Percentiles rank a stretch among this genome's conserved stretches.
phyloP scores from a whole-genome alignment of 495 filamentous ascomycete genomes.

The Penicillium simplicissimum region DNA sequence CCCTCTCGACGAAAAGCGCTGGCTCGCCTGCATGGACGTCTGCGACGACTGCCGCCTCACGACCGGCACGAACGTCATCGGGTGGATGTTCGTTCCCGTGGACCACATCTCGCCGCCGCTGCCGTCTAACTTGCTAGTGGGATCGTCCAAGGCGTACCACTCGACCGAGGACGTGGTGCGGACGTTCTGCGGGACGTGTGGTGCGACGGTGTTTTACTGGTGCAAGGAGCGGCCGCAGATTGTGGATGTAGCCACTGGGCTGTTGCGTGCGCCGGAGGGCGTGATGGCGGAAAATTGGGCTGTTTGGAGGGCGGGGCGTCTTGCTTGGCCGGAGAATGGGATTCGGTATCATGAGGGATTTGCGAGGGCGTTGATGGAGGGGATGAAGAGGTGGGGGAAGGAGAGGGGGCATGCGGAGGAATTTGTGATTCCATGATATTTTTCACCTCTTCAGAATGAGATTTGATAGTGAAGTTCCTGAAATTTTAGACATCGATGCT shows the following conservation, averaged over 20 bases:
- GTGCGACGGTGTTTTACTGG: constrained; percentile 52
- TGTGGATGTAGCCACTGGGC: constrained; percentile 52
- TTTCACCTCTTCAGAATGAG: not conserved
- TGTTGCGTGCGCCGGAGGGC: constrained; percentile 49
- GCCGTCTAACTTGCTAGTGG: constrained; percentile 35
- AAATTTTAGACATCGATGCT: not conserved
- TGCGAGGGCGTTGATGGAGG: constrained; percentile 29
- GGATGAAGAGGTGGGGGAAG: constrained; percentile 31
- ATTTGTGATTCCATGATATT: constrained; percentile 16
- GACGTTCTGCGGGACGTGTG: constrained; percentile 55
- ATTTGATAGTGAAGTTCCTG: not conserved
- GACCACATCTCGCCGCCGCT: constrained; percentile 26
- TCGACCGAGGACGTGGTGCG: constrained; percentile 47
- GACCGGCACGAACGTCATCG: constrained; percentile 45
- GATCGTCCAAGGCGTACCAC: constrained; percentile 47
- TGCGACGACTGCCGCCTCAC: constrained; percentile 55
- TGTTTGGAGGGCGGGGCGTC: constrained; percentile 33
- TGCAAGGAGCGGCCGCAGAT: constrained; percentile 41
- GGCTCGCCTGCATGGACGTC: constrained; percentile 42
- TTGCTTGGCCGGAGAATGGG: constrained; percentile 33
- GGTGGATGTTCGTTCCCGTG: constrained; percentile 46
- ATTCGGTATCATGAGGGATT: constrained; percentile 35
- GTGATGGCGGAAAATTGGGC: constrained; percentile 50
- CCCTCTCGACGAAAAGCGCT: constrained; percentile 40
- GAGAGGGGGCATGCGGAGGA: constrained; percentile 18